Evolutionary conservation across 805 yeast species (phyloP).

Genomic region (Yamadazyma olivae): DNA sequence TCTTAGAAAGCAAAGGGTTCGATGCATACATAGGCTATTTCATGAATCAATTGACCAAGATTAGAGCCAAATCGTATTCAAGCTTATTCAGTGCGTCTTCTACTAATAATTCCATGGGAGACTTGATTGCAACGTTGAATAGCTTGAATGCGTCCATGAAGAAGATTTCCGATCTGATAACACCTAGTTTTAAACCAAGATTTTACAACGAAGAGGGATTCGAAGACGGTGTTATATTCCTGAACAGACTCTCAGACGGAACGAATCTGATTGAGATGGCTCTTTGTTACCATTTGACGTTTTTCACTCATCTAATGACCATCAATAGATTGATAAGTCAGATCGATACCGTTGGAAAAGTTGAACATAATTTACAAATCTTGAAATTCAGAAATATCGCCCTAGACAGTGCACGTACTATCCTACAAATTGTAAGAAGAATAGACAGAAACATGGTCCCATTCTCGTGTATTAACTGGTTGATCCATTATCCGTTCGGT

Average conservation of each 20-base stretch:
- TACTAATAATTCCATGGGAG: constrained; percentile 15
- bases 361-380: constrained; percentile 17
- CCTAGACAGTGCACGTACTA: constrained; percentile 36
- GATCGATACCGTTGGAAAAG: constrained; percentile 6
- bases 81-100: constrained; percentile 30
- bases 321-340: constrained; percentile 27
- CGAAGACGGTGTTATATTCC: constrained; percentile 4
- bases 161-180: constrained; percentile 17
- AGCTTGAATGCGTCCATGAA: constrained; percentile 28
- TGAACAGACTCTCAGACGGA: background rate
- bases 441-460: constrained; percentile 18
- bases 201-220: constrained; percentile 34
- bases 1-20: constrained; percentile 10
- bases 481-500: constrained; percentile 27
- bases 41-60: constrained; percentile 17
- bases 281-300: constrained; percentile 26
- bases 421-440: constrained; percentile 22
- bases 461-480: constrained; percentile 28
- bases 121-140: constrained; percentile 20
- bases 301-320: constrained; percentile 33
- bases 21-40: constrained; percentile 10
- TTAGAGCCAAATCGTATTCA: constrained; percentile 28
- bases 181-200: constrained; percentile 22
- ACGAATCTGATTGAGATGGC: constrained; percentile 11
- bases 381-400: constrained; percentile 26